phyloP scores from a whole-genome alignment of 495 filamentous ascomycete genomes.

The Letharia lupina region DNA sequence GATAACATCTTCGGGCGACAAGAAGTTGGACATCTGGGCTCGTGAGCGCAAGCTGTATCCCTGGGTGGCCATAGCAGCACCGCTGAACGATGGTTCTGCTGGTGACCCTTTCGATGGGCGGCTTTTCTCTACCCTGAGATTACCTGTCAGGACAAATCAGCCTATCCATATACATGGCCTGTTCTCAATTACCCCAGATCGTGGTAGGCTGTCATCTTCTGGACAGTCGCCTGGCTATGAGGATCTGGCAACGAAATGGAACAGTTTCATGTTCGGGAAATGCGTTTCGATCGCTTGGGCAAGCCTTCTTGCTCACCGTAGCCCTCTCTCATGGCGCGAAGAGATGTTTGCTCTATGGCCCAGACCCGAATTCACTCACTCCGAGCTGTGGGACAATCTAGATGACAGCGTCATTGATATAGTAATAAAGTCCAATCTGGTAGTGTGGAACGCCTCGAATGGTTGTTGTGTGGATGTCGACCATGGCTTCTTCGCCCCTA shows the following conservation, averaged over 20 bases:
- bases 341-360: conserved; percentile 19
- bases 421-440: neutral
- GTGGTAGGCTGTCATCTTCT: conserved; percentile 29
- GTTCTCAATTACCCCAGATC: conserved; percentile 36
- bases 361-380: conserved; percentile 6
- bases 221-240: conserved; percentile 24
- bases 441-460: conserved; percentile 16
- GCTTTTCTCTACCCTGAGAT: conserved; percentile 35
- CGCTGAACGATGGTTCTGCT: conserved; percentile 14
- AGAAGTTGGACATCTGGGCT: conserved; percentile 30
- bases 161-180: conserved; percentile 38
- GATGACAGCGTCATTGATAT: conserved; percentile 13
- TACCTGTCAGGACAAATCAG: conserved; percentile 33
- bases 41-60: conserved; percentile 32
- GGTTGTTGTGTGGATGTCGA: conserved; percentile 12
- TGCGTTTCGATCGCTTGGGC: conserved; percentile 31
- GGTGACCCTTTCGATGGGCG: conserved; percentile 20
- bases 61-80: conserved; percentile 36
- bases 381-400: conserved; percentile 16
- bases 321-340: neutral
- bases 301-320: conserved; percentile 8
- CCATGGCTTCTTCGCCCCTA: conserved; percentile 9
- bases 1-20: conserved; percentile 14
- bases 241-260: conserved; percentile 30
- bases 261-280: conserved; percentile 31